Conservation (phyloP, 129 eudicot genomes). For the Lonicera japonica region DNA sequence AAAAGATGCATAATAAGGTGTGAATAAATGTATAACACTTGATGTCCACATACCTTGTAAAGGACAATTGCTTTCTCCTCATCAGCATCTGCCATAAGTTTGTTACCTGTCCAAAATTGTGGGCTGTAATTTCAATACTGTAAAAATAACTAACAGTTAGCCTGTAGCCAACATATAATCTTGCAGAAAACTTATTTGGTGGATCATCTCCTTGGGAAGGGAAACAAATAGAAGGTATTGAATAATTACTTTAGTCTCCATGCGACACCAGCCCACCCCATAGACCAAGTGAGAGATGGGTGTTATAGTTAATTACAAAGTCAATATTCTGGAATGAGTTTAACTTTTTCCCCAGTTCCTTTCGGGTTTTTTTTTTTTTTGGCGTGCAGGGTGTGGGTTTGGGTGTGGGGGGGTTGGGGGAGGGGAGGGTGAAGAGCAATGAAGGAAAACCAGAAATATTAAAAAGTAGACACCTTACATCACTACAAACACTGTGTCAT, state of each 20-base stretch:
- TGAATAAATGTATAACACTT: constrained; percentile 1
- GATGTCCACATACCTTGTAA: constrained; percentile 51
- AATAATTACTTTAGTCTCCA: too few species aligned
- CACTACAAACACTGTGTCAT: background rate
- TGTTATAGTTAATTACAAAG: too few species aligned
- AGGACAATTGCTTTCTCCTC: constrained; percentile 87
- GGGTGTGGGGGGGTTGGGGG: background rate
- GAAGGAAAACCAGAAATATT: background rate
- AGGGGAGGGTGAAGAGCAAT: background rate
- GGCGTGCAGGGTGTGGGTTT: background rate
- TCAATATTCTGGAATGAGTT: too few species aligned
- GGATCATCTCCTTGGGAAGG: too few species aligned
- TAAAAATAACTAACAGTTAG: background rate
- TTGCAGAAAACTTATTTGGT: too few species aligned
- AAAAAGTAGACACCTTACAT: background rate
- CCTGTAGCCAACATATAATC: too few species aligned
- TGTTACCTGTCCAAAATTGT: constrained; percentile 49
- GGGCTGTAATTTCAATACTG: constrained; percentile 11
- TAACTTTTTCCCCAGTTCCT: too few species aligned
- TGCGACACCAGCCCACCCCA: too few species aligned
- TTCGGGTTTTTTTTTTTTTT: too few species aligned
- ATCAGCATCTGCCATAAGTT: constrained; percentile 29
- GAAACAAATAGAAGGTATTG: too few species aligned
- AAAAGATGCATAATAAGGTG: background rate
- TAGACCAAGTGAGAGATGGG: too few species aligned